These are phyloP conservation scores for Fusarium annulatum DNA, from an alignment of 2,329 filamentous ascomycete genomes.

Conservation along the genomic window DNA sequence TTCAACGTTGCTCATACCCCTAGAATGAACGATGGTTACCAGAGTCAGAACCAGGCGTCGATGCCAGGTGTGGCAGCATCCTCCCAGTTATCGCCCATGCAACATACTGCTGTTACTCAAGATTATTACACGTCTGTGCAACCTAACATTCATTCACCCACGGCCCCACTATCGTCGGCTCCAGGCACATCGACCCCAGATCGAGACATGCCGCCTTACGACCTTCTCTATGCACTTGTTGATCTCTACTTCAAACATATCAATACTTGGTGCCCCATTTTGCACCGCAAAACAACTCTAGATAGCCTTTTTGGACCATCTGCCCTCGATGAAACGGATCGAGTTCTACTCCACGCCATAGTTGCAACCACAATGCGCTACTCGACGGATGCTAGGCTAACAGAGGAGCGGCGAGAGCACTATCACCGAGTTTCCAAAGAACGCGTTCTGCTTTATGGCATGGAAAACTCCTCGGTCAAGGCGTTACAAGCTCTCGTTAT, in stretches of 20 bases:
- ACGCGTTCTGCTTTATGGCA: constrained; percentile 85
- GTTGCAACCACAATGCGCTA: constrained; percentile 89
- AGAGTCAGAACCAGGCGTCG: constrained; percentile 57
- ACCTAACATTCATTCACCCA: constrained; percentile 66
- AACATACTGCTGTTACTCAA: constrained; percentile 56
- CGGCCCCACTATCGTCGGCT: constrained; percentile 62
- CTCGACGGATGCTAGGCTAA: constrained; percentile 80
- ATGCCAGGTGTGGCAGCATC: constrained; percentile 54
- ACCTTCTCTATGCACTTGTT: constrained; percentile 76
- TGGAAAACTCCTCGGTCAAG: constrained; percentile 91
- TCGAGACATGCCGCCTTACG: constrained; percentile 78
- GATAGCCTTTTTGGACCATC: constrained; percentile 84
- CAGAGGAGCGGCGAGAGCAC: constrained; percentile 75
- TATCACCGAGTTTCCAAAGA: constrained; percentile 88
- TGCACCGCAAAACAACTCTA: constrained; percentile 85
- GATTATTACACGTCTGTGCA: constrained; percentile 61
- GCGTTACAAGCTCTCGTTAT: constrained; percentile 89
- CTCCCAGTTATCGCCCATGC: constrained; percentile 51
- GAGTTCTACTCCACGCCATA: constrained; percentile 86
- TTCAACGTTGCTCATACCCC: constrained; percentile 61
- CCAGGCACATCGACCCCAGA: constrained; percentile 54
- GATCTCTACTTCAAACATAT: constrained; percentile 84
- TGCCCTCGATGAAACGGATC: constrained; percentile 81
- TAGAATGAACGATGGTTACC: constrained; percentile 62
- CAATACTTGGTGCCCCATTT: constrained; percentile 87